Evolutionary conservation across 163 green algal species (phyloP).

Genomic region (Botryococcus braunii): DNA sequence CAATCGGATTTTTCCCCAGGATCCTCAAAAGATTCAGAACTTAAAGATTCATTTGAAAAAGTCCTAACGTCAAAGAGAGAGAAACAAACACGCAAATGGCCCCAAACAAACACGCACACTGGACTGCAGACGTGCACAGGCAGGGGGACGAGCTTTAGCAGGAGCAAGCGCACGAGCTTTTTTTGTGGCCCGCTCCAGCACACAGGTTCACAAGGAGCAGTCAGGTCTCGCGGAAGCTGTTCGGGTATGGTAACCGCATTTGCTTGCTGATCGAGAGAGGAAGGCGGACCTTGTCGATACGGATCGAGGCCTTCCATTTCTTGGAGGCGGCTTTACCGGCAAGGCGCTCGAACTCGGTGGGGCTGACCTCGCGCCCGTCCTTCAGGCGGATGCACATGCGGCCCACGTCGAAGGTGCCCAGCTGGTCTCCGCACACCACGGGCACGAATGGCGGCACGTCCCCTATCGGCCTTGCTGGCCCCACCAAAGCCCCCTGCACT

Average conservation of each 20-base stretch:
- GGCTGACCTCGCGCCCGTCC: constrained; percentile 30
- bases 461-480: neutral
- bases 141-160: too few relatives aligned
- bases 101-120: too few relatives aligned
- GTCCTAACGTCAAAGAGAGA: too few relatives aligned
- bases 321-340: constrained; percentile 60
- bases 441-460: constrained; percentile 30
- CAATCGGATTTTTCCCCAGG: too few relatives aligned
- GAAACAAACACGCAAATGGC: too few relatives aligned
- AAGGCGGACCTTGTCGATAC: constrained; percentile 20
- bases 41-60: too few relatives aligned
- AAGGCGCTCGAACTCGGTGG: constrained; percentile 70
- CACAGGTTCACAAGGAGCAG: neutral
- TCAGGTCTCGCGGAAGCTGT: neutral
- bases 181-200: too few relatives aligned
- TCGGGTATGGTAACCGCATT: neutral
- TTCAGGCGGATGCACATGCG: constrained; percentile 23
- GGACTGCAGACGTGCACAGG: too few relatives aligned
- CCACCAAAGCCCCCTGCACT: neutral
- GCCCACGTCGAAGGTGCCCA: constrained; percentile 21
- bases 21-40: too few relatives aligned
- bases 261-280: too few relatives aligned
- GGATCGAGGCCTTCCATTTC: constrained; percentile 78
- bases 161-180: too few relatives aligned
- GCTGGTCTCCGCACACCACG: constrained; percentile 39